phyloP scores from a whole-genome alignment of 2,329 filamentous ascomycete species.

The Ascomycota sp. region DNA sequence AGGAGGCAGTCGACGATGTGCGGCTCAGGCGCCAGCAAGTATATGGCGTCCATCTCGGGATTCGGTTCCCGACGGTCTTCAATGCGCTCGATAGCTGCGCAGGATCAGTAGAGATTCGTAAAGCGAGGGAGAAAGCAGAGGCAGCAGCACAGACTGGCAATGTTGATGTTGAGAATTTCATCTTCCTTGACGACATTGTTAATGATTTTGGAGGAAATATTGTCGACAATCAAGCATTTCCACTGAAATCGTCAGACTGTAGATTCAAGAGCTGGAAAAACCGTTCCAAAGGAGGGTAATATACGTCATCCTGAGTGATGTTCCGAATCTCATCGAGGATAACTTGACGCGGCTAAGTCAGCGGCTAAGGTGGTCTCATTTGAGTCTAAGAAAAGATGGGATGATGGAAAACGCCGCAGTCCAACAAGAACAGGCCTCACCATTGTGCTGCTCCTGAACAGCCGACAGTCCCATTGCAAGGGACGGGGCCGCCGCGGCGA shows the following conservation, averaged over 20 bases:
- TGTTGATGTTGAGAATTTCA: conserved; percentile 90
- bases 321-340: conserved; percentile 38
- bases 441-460: conserved; percentile 56
- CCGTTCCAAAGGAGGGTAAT: conserved; percentile 7
- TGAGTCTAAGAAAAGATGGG: no score
- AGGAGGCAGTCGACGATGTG: conserved; percentile 88
- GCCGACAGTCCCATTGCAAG: conserved; percentile 64
- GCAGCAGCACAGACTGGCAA: conserved; percentile 51
- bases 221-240: conserved; percentile 90
- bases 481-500: conserved; percentile 4
- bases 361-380: background rate
- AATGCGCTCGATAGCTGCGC: conserved; percentile 76
- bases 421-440: conserved; percentile 5
- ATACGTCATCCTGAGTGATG: conserved; percentile 65
- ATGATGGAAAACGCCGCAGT: background rate
- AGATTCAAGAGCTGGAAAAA: background rate
- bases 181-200: conserved; percentile 87
- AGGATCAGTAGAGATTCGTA: background rate
- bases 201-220: conserved; percentile 62
- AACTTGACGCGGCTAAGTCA: conserved; percentile 6
- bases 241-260: conserved; percentile 34
- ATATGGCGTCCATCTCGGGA: conserved; percentile 83
- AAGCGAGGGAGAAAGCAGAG: conserved; percentile 1
- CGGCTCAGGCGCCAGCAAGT: conserved; percentile 66
- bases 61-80: conserved; percentile 69